phyloP scores from a whole-genome alignment of 257 asterid genomes.

The Scutellaria minor region DNA sequence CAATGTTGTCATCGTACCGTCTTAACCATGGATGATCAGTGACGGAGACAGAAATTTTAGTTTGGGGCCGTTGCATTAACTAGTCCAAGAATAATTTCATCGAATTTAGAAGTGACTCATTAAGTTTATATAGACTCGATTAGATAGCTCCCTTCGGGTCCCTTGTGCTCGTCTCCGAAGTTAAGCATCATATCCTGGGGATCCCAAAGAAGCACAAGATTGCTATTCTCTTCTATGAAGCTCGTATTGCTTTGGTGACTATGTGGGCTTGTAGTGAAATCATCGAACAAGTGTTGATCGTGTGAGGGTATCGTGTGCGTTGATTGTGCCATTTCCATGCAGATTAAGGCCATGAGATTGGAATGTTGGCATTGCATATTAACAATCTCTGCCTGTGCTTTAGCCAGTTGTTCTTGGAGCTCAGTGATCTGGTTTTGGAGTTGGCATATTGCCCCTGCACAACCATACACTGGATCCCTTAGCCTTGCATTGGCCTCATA shows the following conservation, averaged over 20 bases:
- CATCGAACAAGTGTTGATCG: slow-evolving; percentile 41
- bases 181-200: slow-evolving; percentile 52
- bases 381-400: slow-evolving; percentile 66
- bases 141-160: too few relatives aligned
- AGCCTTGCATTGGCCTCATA: slow-evolving; percentile 81
- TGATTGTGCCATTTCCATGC: slow-evolving; percentile 59
- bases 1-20: not conserved
- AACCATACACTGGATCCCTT: slow-evolving; percentile 79
- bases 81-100: not conserved
- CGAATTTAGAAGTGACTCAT: not conserved
- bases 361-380: slow-evolving; percentile 74
- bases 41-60: not conserved
- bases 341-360: slow-evolving; percentile 68
- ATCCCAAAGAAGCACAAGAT: slow-evolving; percentile 48
- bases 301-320: slow-evolving; percentile 32
- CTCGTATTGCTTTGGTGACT: slow-evolving; percentile 44
- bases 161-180: not conserved
- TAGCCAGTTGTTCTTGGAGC: slow-evolving; percentile 74
- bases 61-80: not conserved
- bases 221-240: slow-evolving; percentile 49
- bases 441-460: slow-evolving; percentile 79
- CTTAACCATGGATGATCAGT: not conserved
- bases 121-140: too few relatives aligned
- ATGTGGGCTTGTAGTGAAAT: slow-evolving; percentile 30
- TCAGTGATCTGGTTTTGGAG: slow-evolving; percentile 71